These are phyloP conservation scores for Lobosporangium transversale DNA, from an alignment of 192 early-diverging fungal species.

Conservation along the genomic window DNA sequence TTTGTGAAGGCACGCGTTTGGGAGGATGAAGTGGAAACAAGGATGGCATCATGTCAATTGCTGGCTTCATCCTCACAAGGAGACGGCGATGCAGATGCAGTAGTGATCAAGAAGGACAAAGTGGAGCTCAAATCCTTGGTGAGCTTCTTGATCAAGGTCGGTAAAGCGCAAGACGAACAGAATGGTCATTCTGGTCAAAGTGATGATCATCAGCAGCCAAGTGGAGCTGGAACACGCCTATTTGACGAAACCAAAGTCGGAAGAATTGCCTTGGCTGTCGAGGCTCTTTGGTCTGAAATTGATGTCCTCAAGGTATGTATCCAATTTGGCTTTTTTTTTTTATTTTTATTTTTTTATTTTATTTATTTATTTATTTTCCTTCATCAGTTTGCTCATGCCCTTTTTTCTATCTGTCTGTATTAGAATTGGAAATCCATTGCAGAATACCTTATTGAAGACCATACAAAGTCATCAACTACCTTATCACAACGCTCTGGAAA, in stretches of 20 bases:
- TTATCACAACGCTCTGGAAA: constrained; percentile 9
- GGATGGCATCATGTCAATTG: constrained; percentile 27
- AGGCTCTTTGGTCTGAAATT: constrained; percentile 55
- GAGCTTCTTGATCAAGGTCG: constrained; percentile 55
- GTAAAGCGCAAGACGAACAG: constrained; percentile 16
- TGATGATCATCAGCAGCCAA: constrained; percentile 4
- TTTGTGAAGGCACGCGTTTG: constrained; percentile 61
- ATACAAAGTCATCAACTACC: constrained; percentile 7
- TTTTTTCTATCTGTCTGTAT: not conserved
- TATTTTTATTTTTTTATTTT: not conserved
- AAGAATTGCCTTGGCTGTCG: constrained; percentile 50
- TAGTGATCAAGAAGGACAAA: constrained; percentile 52
- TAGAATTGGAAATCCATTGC: constrained; percentile 63
- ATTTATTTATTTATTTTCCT: not conserved
- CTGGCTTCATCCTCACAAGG: constrained; percentile 7
- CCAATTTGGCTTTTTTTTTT: not conserved
- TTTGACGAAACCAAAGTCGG: constrained; percentile 54
- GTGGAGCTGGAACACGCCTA: constrained; percentile 6
- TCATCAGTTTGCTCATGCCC: not conserved
- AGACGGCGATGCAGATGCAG: not conserved
- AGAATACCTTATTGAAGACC: constrained; percentile 59
- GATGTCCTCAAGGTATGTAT: constrained; percentile 35
- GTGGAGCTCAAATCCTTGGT: constrained; percentile 59
- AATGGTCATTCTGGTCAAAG: constrained; percentile 4
- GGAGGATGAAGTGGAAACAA: constrained; percentile 50